These are phyloP conservation scores for Trypanosoma scelopori DNA, from an alignment of 208 protist species.

Conservation along the genomic window DNA sequence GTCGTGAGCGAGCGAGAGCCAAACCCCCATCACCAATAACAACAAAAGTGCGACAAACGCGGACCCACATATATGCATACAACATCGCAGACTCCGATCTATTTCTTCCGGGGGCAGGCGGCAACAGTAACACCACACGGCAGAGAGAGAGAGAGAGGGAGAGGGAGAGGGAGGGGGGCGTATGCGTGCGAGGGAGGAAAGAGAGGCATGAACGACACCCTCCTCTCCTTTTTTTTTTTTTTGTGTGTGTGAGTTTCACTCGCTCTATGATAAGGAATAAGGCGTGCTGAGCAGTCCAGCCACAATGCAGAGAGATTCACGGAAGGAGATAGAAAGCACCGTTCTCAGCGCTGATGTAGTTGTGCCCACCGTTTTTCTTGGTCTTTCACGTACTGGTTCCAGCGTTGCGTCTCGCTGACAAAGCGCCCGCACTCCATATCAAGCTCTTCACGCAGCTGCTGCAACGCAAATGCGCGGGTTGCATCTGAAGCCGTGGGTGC, in stretches of 20 bases:
- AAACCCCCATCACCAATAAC: neutral
- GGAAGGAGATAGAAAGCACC: conserved; percentile 13
- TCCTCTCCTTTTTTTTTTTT: neutral
- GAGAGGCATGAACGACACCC: neutral
- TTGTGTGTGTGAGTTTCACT: no score
- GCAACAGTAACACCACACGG: no score
- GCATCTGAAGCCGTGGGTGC: neutral
- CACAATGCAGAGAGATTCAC: conserved; percentile 6
- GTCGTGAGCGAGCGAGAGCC: neutral
- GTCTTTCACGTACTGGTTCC: conserved; percentile 33
- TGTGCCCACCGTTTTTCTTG: conserved; percentile 29
- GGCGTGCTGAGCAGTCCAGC: neutral
- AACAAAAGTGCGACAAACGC: neutral
- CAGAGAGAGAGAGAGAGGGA: neutral
- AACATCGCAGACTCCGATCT: neutral
- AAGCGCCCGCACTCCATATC: conserved; percentile 53
- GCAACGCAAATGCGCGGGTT: conserved; percentile 26
- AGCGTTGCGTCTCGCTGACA: conserved; percentile 45
- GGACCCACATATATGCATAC: neutral
- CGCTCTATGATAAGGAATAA: neutral
- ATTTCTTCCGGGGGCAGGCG: no score
- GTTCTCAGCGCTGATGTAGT: conserved; percentile 23
- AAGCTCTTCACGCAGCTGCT: conserved; percentile 50
- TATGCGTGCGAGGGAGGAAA: neutral
- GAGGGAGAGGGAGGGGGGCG: neutral